A percentile compares a stretch with the other conserved stretches of the same genome.
phyloP scores from a whole-genome alignment of 1,284 basidiomycete genomes.

The Rhodotorula sp. region DNA sequence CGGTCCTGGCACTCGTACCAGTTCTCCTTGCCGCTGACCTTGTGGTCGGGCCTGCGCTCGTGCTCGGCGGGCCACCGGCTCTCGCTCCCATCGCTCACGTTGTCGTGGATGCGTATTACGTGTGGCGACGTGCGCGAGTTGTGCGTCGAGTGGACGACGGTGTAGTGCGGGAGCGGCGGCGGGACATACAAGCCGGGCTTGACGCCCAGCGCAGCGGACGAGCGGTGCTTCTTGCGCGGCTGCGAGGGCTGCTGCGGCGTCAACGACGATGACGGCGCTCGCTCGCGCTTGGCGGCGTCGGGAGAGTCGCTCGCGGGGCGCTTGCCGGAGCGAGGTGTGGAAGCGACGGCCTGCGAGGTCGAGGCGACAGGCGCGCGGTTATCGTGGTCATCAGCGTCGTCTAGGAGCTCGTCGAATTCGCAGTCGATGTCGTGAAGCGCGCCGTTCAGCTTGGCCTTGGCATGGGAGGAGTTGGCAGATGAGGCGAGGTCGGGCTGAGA shows the following conservation, averaged over 20 bases:
- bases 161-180: conserved; percentile 32
- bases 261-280: too few relatives aligned
- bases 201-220: not conserved
- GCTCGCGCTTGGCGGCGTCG: too few relatives aligned
- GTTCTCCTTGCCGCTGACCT: conserved; percentile 6
- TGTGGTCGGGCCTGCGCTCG: conserved; percentile 7
- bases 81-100: conserved; percentile 25
- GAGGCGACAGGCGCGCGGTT: too few relatives aligned
- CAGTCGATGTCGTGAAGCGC: not conserved
- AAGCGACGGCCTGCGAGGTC: not conserved
- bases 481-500: not conserved
- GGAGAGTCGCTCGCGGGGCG: too few relatives aligned
- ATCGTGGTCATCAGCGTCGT: not conserved
- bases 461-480: not conserved
- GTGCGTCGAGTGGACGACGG: conserved; percentile 2
- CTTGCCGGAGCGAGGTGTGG: not conserved
- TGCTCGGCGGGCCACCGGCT: conserved; percentile 12
- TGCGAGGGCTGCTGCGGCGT: too few relatives aligned
- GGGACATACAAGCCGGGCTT: not conserved
- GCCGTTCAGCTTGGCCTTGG: not conserved
- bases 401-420: not conserved
- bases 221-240: not conserved
- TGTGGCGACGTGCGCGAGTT: conserved; percentile 15
- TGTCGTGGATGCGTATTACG: conserved; percentile 16
- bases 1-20: conserved; percentile 20